Evolutionary conservation across 2,329 filamentous ascomycete species (phyloP).

Genomic region (Elsinoe necatrix): DNA sequence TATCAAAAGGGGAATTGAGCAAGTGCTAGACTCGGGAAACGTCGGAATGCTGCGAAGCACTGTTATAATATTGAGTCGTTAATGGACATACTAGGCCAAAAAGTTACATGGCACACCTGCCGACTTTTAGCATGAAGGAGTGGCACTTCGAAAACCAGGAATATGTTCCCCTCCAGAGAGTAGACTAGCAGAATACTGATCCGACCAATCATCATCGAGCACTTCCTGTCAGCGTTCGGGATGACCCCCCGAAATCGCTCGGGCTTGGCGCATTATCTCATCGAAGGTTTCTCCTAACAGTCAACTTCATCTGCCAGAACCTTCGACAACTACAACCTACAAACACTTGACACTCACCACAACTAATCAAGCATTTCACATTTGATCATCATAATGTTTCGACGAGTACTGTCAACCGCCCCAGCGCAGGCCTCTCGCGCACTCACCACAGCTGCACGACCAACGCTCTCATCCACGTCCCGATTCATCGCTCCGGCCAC

Average conservation of each 20-base stretch:
- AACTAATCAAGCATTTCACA: conserved; percentile 3
- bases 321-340: background rate
- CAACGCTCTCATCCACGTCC: conserved; percentile 36
- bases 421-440: conserved; percentile 46
- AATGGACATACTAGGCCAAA: too few relatives aligned
- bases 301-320: conserved; percentile 2
- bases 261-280: conserved; percentile 15
- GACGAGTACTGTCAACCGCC: conserved; percentile 45
- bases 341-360: background rate
- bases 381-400: conserved; percentile 43
- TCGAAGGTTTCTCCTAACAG: conserved; percentile 11
- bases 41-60: too few relatives aligned
- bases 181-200: background rate
- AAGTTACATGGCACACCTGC: too few relatives aligned
- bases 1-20: too few relatives aligned
- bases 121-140: too few relatives aligned
- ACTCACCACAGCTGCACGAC: conserved; percentile 41
- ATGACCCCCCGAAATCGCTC: conserved; percentile 12
- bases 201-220: background rate
- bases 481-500: conserved; percentile 38
- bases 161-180: background rate
- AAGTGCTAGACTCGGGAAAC: too few relatives aligned
- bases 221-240: background rate
- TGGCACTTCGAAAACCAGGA: background rate
- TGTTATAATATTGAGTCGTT: too few relatives aligned